Base-by-base conservation (phyloP, 1,284 basidiomycete species). In the Moesziomyces globuligerus region DNA sequence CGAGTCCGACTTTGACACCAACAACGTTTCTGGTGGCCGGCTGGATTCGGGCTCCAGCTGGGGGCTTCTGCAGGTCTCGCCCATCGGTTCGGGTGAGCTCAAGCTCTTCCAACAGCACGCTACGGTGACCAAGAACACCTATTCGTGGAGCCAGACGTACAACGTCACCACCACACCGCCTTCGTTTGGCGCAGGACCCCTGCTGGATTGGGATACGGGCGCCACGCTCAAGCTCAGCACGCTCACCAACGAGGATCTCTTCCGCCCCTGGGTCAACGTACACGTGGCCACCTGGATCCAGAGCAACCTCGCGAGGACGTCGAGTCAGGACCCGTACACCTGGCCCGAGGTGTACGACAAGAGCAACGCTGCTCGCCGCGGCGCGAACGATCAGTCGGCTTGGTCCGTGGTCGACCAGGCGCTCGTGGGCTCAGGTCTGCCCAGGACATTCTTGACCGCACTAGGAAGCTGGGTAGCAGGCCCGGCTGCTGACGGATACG, bases 391-490 rank as follows among this genome's bases (percentile, higher is more conserved):
- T 18, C 47, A 36, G 8, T 13, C 25, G 20, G 44, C 26, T 6
- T 67, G 58, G 64, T 4, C 10, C 7, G 51, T 46, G 1, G 51
- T 53, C 9, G 34, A 70, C 15, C 28, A 40, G 28, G 34, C 46
- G 0, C 26, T 71, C n/a, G 37, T 56, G 1, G 61, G 68, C 2
- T 24, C 52, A 15, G 47, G 53, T 5, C 29, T 69, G 38, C 50
- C 65, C 1, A 43, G 52, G 4, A 57, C 60, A 3, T 67, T 65
- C 45, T 47, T 62, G 29, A 80, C 76, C 0, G 74, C 50, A 1
- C 50, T 79, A 9, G 80, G 80, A 5, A 72, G 73, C 24, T 81
- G 80, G 80, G 79, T 81, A 3, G 80, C 78, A 1, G 80, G 80
- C n/a, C 74, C 79, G 1, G 66, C 77, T 4, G 64, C 70, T 3